These are phyloP conservation scores for Alternaria sp. DNA, from an alignment of 2,329 filamentous ascomycete genomes.

Conservation along the genomic window DNA sequence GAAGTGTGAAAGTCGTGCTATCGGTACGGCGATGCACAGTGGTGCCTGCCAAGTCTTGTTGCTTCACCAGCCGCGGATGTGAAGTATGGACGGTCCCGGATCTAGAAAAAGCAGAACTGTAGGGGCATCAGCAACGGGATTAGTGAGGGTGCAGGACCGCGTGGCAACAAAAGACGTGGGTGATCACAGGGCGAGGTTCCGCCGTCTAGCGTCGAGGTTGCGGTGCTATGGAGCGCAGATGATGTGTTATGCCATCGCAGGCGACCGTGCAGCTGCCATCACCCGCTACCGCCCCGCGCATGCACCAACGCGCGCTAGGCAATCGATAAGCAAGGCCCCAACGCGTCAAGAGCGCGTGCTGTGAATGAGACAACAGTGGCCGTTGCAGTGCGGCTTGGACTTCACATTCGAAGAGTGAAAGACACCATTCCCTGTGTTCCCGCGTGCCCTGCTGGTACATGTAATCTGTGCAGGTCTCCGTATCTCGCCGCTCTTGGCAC, in stretches of 20 bases:
- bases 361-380: neutral
- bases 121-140: conserved; percentile 6
- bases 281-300: conserved; percentile 19
- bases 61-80: conserved; percentile 1
- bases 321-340: conserved; percentile 28
- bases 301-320: conserved; percentile 18
- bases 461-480: neutral
- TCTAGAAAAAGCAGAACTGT: neutral
- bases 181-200: conserved; percentile 11
- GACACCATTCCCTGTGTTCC: neutral
- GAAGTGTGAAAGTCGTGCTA: conserved; percentile 4
- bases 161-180: neutral
- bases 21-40: neutral
- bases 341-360: conserved; percentile 19
- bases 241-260: conserved; percentile 34
- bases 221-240: conserved; percentile 30
- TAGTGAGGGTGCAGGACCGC: neutral
- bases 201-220: conserved; percentile 21
- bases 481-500: conserved; percentile 5
- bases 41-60: conserved; percentile 13
- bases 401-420: neutral
- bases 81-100: neutral
- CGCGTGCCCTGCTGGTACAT: neutral
- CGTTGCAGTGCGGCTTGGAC: neutral
- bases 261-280: conserved; percentile 19